Percentiles rank a stretch among this genome's conserved stretches.
These are phyloP conservation scores for Melampsora larici-populina DNA, from an alignment of 1,284 basidiomycete species.

Conservation along the genomic window DNA sequence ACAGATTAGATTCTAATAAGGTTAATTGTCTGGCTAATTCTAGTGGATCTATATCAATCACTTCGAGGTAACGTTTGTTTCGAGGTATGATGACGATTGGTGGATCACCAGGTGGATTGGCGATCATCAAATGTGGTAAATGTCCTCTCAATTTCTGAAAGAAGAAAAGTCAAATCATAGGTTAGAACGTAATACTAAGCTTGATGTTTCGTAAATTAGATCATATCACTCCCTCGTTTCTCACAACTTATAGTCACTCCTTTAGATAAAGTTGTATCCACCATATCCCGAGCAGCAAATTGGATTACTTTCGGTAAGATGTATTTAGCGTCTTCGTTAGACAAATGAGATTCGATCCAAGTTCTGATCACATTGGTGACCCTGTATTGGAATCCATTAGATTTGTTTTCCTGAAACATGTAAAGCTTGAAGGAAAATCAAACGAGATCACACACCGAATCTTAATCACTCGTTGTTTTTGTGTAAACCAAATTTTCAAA, in stretches of 20 bases:
- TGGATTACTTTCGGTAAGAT: slow-evolving; percentile 50
- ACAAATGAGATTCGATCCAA: slow-evolving; percentile 56
- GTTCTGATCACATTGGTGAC: slow-evolving; percentile 55
- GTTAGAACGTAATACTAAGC: no score
- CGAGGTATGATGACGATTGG: slow-evolving; percentile 73
- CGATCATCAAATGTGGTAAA: slow-evolving; percentile 18
- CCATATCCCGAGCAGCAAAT: slow-evolving; percentile 52
- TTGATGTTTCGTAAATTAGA: no score
- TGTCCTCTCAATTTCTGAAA: no score
- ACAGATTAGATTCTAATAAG: slow-evolving; percentile 82
- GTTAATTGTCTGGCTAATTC: slow-evolving; percentile 93
- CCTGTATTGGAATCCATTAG: slow-evolving; percentile 21
- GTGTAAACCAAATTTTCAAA: no score
- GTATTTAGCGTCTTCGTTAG: slow-evolving; percentile 52
- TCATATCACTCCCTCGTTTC: slow-evolving; percentile 46
- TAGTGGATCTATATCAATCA: slow-evolving; percentile 80
- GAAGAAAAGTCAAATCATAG: no score
- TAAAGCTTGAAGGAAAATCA: neutral
- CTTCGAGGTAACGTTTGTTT: slow-evolving; percentile 69
- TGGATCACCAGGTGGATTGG: slow-evolving; percentile 55
- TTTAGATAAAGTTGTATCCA: slow-evolving; percentile 48
- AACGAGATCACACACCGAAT: no score
- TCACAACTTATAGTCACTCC: slow-evolving; percentile 54
- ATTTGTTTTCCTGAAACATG: no score
- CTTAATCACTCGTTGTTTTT: no score